Conservation (phyloP, 2,329 filamentous ascomycete species). For the Fusarium caatingaense region DNA sequence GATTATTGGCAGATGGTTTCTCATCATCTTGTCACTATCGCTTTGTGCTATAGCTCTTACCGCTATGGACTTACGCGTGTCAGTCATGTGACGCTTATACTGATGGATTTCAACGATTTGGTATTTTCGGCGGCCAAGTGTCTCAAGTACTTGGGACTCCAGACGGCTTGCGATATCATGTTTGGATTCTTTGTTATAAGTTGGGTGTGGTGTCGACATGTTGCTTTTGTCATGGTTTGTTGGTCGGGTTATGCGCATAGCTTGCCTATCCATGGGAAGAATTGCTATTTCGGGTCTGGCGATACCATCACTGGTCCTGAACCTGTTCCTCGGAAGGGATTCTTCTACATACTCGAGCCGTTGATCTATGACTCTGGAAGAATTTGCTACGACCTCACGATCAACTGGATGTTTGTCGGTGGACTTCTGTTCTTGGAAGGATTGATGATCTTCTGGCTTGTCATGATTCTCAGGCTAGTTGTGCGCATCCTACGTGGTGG, state of each 20-base stretch:
- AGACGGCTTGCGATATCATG: constrained; percentile 79
- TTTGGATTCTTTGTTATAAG: constrained; percentile 90
- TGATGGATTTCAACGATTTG: constrained; percentile 92
- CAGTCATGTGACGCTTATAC: constrained; percentile 85
- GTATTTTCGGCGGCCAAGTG: constrained; percentile 80
- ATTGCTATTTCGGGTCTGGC: constrained; percentile 74
- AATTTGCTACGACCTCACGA: constrained; percentile 80
- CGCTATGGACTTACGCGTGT: constrained; percentile 87
- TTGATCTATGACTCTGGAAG: constrained; percentile 76
- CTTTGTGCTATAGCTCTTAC: constrained; percentile 83
- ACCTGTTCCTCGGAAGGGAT: constrained; percentile 56
- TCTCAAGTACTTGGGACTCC: constrained; percentile 86
- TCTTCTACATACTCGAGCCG: constrained; percentile 76
- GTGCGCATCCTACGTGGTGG: constrained; percentile 81
- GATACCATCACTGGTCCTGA: constrained; percentile 65
- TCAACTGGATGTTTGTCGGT: constrained; percentile 82
- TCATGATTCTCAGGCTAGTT: constrained; percentile 70
- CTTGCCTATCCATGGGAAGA: constrained; percentile 55
- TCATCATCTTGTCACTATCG: constrained; percentile 90
- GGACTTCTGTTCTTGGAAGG: constrained; percentile 81
- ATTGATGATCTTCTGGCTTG: constrained; percentile 88
- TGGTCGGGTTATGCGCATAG: constrained; percentile 68
- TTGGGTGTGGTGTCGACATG: constrained; percentile 86
- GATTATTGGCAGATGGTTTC: constrained; percentile 96
- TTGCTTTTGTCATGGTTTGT: constrained; percentile 81